phyloP scores from a whole-genome alignment of 2,329 filamentous ascomycete genomes.

The Alternaria brassicae region DNA sequence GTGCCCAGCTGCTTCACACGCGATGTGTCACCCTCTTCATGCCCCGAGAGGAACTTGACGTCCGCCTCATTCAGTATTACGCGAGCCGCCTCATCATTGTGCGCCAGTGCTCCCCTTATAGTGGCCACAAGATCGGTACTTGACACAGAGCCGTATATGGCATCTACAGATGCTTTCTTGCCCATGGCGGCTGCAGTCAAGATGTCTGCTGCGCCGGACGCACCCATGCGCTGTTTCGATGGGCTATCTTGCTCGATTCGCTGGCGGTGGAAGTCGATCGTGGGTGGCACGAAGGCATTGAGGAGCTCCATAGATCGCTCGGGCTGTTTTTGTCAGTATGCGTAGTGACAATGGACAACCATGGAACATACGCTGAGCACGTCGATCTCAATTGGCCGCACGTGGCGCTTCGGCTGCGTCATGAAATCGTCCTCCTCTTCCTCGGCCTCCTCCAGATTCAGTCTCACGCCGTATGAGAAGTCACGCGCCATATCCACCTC shows the following conservation, averaged over 20 bases:
- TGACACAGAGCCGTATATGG: constrained; percentile 64
- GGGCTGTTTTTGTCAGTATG: constrained; percentile 44
- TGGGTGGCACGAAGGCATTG: constrained; percentile 56
- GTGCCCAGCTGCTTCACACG: constrained; percentile 62
- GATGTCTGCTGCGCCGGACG: constrained; percentile 47
- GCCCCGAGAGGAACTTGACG: constrained; percentile 56
- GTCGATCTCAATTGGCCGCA: constrained; percentile 51
- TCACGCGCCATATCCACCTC: constrained; percentile 57
- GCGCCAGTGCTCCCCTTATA: constrained; percentile 58
- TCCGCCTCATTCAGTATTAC: constrained; percentile 60
- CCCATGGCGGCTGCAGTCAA: constrained; percentile 45
- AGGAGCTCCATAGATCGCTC: constrained; percentile 57
- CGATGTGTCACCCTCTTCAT: constrained; percentile 48
- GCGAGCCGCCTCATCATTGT: constrained; percentile 60
- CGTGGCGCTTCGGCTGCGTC: constrained; percentile 33
- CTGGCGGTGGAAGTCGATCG: constrained; percentile 58
- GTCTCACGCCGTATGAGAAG: constrained; percentile 52
- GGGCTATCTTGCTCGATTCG: constrained; percentile 51
- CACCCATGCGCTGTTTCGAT: constrained; percentile 40
- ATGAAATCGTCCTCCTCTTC: constrained; percentile 30
- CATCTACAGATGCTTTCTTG: constrained; percentile 37
- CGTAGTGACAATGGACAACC: background rate
- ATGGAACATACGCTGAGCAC: constrained; percentile 47
- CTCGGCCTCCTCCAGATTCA: constrained; percentile 39
- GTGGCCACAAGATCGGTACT: constrained; percentile 59